A percentile compares a stretch with the other conserved stretches of the same genome.
Evolutionary conservation across 2,329 filamentous ascomycete species (phyloP).

Genomic region (Scedosporium apiospermum): DNA sequence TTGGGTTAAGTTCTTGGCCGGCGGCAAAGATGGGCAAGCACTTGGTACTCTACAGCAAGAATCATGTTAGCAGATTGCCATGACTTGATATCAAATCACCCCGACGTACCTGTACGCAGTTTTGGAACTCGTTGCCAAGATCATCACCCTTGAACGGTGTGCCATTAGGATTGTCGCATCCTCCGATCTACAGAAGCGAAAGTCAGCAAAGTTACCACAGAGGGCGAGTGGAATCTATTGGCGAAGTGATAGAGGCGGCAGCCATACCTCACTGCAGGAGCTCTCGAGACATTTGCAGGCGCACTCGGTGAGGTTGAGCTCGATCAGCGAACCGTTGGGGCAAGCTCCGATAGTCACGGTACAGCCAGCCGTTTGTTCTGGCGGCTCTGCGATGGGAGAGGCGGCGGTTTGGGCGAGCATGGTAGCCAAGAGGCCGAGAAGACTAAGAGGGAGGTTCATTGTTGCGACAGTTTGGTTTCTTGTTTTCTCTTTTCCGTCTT

Average conservation of each 20-base stretch:
- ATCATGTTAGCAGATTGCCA: not conserved
- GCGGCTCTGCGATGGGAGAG: not conserved
- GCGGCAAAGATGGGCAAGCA: slow-evolving; percentile 1
- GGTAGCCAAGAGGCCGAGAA: slow-evolving; percentile 1
- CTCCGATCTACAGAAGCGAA: not conserved
- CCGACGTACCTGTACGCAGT: slow-evolving; percentile 1
- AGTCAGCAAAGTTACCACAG: not conserved
- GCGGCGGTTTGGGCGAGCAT: not conserved
- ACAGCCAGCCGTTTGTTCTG: not conserved
- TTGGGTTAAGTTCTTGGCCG: slow-evolving; percentile 4
- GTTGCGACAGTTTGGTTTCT: not conserved
- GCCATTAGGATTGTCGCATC: not conserved
- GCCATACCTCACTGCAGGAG: slow-evolving; percentile 1
- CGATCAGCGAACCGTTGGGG: not conserved
- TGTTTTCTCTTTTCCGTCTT: not conserved
- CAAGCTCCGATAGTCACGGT: not conserved
- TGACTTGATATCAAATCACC: not conserved
- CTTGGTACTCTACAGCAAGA: not conserved
- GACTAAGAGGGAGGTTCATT: not conserved
- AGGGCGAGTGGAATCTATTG: not conserved
- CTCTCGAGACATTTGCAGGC: slow-evolving; percentile 3
- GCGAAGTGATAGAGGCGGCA: not conserved
- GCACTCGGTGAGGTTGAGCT: slow-evolving; percentile 3
- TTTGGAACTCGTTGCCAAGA: not conserved
- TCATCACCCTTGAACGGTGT: slow-evolving; percentile 4